These are phyloP conservation scores for Skeletonema potamos DNA, from an alignment of 108 stramenopile species.

Conservation along the genomic window DNA sequence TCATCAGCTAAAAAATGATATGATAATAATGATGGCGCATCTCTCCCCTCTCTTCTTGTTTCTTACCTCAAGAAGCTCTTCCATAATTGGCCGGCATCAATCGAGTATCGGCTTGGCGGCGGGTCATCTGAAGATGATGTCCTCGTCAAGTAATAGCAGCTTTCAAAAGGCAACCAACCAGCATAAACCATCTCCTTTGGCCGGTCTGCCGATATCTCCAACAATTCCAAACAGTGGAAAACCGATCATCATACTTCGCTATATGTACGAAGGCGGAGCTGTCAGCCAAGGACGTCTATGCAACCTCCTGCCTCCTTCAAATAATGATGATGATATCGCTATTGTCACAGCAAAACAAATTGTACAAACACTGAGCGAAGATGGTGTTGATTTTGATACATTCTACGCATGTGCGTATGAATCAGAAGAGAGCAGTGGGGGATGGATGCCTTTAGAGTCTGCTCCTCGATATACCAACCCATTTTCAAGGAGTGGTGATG, in stretches of 20 bases:
- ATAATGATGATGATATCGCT: background rate
- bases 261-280: conserved; percentile 31
- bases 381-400: conserved; percentile 35
- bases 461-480: conserved; percentile 23
- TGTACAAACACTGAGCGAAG: conserved; percentile 13
- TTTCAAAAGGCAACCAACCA: background rate
- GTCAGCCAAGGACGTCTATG: conserved; percentile 27
- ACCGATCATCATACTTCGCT: conserved; percentile 20
- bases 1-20: too few species aligned
- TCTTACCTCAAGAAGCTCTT: background rate
- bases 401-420: conserved; percentile 46
- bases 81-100: background rate
- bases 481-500: conserved; percentile 8
- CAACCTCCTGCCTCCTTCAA: background rate
- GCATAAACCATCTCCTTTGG: conserved; percentile 6
- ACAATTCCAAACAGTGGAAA: background rate
- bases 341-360: conserved; percentile 21
- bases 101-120: background rate
- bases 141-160: background rate
- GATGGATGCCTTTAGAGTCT: conserved; percentile 40
- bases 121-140: background rate
- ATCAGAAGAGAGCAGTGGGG: conserved; percentile 14
- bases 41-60: background rate
- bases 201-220: conserved; percentile 22
- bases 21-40: background rate